These are phyloP conservation scores for Phytophthora fragariaefolia DNA, from an alignment of 352 stramenopile genomes.

Conservation along the genomic window DNA sequence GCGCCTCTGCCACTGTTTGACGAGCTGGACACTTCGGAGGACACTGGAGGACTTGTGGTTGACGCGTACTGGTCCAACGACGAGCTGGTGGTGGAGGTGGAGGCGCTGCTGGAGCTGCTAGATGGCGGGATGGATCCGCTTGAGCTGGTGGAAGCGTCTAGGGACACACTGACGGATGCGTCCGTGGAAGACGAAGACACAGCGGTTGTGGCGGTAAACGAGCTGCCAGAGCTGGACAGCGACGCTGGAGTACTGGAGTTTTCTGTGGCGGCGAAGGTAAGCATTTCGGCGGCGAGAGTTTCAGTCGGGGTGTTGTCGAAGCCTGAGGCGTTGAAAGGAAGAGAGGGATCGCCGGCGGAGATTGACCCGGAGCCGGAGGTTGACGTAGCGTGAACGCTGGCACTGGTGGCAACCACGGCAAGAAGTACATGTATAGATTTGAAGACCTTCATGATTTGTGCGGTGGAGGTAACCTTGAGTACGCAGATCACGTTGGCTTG, in stretches of 20 bases:
- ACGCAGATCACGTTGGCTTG: slow-evolving; percentile 1
- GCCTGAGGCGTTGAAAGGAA: neutral
- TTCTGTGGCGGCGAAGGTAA: neutral
- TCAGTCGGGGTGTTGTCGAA: neutral
- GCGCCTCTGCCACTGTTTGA: neutral
- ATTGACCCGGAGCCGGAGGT: slow-evolving; percentile 13
- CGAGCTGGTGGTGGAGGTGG: slow-evolving; percentile 6
- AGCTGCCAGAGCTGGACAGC: slow-evolving; percentile 16
- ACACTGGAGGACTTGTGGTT: neutral
- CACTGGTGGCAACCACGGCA: slow-evolving; percentile 3
- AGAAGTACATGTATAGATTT: slow-evolving; percentile 9
- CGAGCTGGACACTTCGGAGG: slow-evolving; percentile 8
- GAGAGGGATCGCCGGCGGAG: slow-evolving; percentile 14
- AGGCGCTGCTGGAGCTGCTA: neutral
- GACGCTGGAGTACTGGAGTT: slow-evolving; percentile 8
- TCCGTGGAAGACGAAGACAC: slow-evolving; percentile 7
- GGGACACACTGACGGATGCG: slow-evolving; percentile 14
- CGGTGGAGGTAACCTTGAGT: neutral
- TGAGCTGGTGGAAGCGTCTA: slow-evolving; percentile 8
- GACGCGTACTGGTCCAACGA: slow-evolving; percentile 5
- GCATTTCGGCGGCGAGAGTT: neutral
- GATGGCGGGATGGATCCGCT: neutral
- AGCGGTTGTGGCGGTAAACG: neutral
- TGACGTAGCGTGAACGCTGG: slow-evolving; percentile 14
- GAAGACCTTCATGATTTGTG: slow-evolving; percentile 22